Percentiles rank a stretch among this genome's conserved stretches.
These are phyloP conservation scores for Myxozyma neotropica DNA, from an alignment of 805 yeast species.

Conservation along the genomic window DNA sequence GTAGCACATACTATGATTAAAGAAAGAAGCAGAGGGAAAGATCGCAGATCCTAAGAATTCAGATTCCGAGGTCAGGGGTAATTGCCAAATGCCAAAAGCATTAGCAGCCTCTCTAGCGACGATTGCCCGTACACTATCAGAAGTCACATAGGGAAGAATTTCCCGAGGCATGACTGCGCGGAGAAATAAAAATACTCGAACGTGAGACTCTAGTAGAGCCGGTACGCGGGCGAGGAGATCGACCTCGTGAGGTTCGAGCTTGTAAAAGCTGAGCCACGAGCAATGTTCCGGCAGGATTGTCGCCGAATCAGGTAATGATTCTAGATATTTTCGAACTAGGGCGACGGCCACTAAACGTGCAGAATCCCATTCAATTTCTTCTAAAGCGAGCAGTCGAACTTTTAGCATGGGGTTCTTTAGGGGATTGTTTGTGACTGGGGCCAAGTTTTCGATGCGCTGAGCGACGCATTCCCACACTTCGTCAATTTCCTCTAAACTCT, in stretches of 20 bases:
- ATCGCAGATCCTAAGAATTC: constrained; percentile 64
- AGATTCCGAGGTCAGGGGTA: constrained; percentile 41
- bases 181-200: constrained; percentile 24
- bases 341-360: constrained; percentile 51
- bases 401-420: constrained; percentile 13
- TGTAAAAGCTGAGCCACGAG: constrained; percentile 8
- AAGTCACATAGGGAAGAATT: constrained; percentile 43
- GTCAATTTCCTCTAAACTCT: constrained; percentile 11
- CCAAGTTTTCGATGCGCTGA: not conserved
- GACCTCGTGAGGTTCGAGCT: constrained; percentile 25
- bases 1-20: constrained; percentile 59
- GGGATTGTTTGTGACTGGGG: constrained; percentile 8
- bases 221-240: constrained; percentile 23
- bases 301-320: not conserved
- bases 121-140: constrained; percentile 49
- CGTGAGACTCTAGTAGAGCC: constrained; percentile 22
- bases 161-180: constrained; percentile 12
- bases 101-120: constrained; percentile 66
- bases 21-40: constrained; percentile 64
- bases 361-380: constrained; percentile 56
- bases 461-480: constrained; percentile 18
- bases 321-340: constrained; percentile 32
- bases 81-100: constrained; percentile 71
- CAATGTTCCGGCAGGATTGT: not conserved
- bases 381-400: constrained; percentile 48